Evolutionary conservation across 495 filamentous ascomycete species (phyloP).

Genomic region (Trypethelium eluteriae): DNA sequence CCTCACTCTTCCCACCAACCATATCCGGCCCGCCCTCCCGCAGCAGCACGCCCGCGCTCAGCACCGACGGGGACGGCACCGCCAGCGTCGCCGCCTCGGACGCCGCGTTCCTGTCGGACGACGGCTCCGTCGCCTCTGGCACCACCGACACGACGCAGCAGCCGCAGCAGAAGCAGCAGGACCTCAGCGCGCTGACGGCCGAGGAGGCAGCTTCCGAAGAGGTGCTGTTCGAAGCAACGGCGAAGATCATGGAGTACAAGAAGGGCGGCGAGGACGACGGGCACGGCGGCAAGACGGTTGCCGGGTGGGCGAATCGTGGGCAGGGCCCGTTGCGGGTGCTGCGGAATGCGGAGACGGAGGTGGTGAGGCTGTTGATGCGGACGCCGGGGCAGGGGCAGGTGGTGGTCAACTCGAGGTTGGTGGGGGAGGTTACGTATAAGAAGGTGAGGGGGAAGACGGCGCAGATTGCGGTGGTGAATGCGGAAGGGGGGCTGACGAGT

Average conservation of each 20-base stretch:
- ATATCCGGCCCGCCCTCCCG: conserved; percentile 20
- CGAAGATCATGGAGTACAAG: conserved; percentile 24
- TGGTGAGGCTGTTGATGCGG: conserved; percentile 25
- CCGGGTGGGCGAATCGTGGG: conserved; percentile 23
- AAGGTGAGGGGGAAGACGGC: conserved; percentile 6
- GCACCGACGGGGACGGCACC: conserved; percentile 24
- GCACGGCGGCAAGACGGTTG: not conserved
- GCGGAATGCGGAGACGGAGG: conserved; percentile 27
- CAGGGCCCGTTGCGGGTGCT: conserved; percentile 29
- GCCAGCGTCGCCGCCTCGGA: conserved; percentile 21
- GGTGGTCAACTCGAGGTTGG: conserved; percentile 23
- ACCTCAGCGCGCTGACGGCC: conserved; percentile 23
- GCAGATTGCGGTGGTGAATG: conserved; percentile 14
- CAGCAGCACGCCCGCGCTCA: conserved; percentile 27
- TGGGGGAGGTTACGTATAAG: conserved; percentile 16
- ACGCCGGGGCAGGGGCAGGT: conserved; percentile 21
- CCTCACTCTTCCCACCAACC: not conserved
- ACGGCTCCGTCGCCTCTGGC: conserved; percentile 11
- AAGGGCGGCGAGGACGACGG: conserved; percentile 12
- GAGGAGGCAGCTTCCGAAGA: conserved; percentile 22
- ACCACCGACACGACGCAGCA: not conserved
- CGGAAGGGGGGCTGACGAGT: conserved; percentile 7
- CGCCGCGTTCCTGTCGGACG: conserved; percentile 11
- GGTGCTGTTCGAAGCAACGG: conserved; percentile 24
- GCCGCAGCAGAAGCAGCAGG: conserved; percentile 21